Percentiles rank a stretch among this genome's conserved stretches.
Evolutionary conservation across 2,329 filamentous ascomycete species (phyloP).

Genomic region (Paraphaeosphaeria sporulosa): DNA sequence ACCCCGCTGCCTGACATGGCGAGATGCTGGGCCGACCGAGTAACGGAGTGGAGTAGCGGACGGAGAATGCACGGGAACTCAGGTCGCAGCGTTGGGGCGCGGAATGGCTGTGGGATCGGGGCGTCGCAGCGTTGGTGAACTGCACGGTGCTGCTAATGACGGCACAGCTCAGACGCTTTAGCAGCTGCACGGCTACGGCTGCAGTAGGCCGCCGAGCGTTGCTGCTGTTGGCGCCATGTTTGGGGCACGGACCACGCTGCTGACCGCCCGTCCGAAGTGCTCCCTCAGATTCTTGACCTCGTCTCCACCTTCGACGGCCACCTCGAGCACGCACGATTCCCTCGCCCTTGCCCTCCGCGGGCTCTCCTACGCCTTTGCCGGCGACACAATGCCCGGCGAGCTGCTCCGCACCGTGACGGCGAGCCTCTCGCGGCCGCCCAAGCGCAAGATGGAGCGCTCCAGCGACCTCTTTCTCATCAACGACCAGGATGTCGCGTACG

Average conservation of each 20-base stretch:
- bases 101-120: neutral
- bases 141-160: neutral
- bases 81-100: slow-evolving; percentile 1
- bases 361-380: slow-evolving; percentile 37
- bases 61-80: slow-evolving; percentile 10
- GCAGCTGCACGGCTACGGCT: no score
- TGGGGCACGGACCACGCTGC: slow-evolving; percentile 9
- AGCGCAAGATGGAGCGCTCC: slow-evolving; percentile 46
- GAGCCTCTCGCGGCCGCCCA: slow-evolving; percentile 43
- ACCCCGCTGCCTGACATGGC: slow-evolving; percentile 65
- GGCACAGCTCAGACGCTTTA: slow-evolving; percentile 9
- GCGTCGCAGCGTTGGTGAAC: neutral
- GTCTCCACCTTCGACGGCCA: slow-evolving; percentile 36
- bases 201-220: slow-evolving; percentile 8
- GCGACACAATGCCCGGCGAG: slow-evolving; percentile 54
- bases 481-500: slow-evolving; percentile 92
- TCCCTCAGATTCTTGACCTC: slow-evolving; percentile 16
- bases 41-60: slow-evolving; percentile 17
- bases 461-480: slow-evolving; percentile 61
- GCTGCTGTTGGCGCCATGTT: slow-evolving; percentile 21
- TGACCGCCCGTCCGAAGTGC: slow-evolving; percentile 20
- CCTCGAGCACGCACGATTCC: slow-evolving; percentile 22
- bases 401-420: slow-evolving; percentile 49
- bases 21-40: slow-evolving; percentile 27
- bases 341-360: slow-evolving; percentile 40